Base-by-base conservation (phyloP, 352 stramenopile genomes). In the Phytopythium sindhum region DNA sequence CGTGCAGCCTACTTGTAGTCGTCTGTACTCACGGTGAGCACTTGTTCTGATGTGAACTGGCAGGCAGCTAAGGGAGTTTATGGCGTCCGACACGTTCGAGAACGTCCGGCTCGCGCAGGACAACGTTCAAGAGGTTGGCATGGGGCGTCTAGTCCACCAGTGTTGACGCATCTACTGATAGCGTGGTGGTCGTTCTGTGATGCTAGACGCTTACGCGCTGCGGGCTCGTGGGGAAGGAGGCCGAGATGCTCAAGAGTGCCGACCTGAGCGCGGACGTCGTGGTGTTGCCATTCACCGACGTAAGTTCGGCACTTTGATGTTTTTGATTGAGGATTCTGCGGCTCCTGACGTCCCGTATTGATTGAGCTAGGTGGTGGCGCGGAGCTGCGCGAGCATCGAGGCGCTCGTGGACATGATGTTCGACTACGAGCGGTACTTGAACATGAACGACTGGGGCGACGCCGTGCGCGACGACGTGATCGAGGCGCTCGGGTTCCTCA, bases 401-500 rank as follows among this genome's bases (percentile, higher is more conserved):
- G 60, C 64, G 15, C 65, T 93, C 14, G 73, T 91, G 4, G 65
- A 81, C n/a, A 89, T 80, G 69, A 90, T 93, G 82, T 91, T 89
- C 44, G 82, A 91, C 60, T 93, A 91, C 45, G 85, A 91, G 54
- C 68, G 69, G 77, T 86, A 84, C 60, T 65, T 93, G 11, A 90
- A 90, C 63, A 93, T 93, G 45, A 81, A 87, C 59, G 81, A 89
- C 54, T 93, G 85, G 85, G 82, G 81, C 8, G 84, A 91, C 28
- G 78, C 75, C 47, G 85, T 93, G 48, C 78, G 82, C 33, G 80
- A 88, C 61, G 85, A 93, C 53, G 88, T 80, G 21, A 91, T 91
- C 45, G 82, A 93, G 70, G 81, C 80, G 2, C 72, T 93, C 41
- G 76, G 77, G 1, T 84, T 77, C 39, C 60, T 93, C 3, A 90